A percentile compares a stretch with the other conserved stretches of the same genome.
Conservation (phyloP, 2,329 filamentous ascomycete genomes). For the Sporothrix pallida region DNA sequence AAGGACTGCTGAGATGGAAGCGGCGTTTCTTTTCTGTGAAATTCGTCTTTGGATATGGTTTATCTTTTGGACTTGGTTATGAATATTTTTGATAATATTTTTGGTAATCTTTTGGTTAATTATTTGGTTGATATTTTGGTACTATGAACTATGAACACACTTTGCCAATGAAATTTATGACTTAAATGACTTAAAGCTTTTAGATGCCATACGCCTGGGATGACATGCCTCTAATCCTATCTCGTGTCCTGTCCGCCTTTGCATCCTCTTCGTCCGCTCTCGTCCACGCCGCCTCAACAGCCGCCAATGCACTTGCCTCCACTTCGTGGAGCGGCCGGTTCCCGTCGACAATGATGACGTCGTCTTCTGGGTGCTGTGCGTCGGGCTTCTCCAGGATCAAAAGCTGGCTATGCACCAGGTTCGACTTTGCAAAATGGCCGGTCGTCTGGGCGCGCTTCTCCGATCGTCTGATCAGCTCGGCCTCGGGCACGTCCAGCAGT, state of each 20-base stretch:
- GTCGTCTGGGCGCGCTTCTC: conserved; percentile 54
- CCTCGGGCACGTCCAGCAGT: conserved; percentile 70
- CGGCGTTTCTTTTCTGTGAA: no score
- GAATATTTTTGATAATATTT: no score
- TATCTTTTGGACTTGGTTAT: no score
- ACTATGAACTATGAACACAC: no score
- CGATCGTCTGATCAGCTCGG: conserved; percentile 67
- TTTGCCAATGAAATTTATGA: no score
- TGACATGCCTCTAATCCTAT: no score
- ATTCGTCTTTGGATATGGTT: no score
- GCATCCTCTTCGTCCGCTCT: conserved; percentile 10
- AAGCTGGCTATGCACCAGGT: conserved; percentile 76
- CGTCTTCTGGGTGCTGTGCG: conserved; percentile 41
- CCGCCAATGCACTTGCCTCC: conserved; percentile 30
- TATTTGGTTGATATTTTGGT: no score
- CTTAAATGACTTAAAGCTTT: no score
- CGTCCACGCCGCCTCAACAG: conserved; percentile 25
- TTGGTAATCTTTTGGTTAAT: no score
- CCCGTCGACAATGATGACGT: conserved; percentile 31
- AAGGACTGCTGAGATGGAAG: no score
- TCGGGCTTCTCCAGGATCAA: conserved; percentile 68
- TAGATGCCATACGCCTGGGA: no score
- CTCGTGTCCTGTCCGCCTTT: neutral
- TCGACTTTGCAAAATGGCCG: conserved; percentile 76
- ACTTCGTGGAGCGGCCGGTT: conserved; percentile 28